Conservation (phyloP, 768 basidiomycete genomes). For the Serendipita sp. region DNA sequence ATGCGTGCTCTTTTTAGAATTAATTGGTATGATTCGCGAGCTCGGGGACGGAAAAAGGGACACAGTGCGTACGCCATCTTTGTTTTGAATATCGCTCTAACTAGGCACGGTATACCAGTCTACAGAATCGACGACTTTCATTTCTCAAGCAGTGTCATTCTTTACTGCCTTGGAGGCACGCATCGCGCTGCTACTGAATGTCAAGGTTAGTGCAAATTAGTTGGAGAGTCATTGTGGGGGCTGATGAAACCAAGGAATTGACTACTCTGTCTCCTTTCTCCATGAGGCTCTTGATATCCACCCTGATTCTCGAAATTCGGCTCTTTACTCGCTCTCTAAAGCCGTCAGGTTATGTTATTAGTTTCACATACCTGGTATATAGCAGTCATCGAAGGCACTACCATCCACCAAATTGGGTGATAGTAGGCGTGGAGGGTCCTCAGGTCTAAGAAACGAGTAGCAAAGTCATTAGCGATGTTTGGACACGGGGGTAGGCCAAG, state of each 20-base stretch:
- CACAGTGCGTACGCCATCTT: background rate
- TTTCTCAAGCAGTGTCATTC: conserved; percentile 22
- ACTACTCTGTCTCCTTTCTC: conserved; percentile 33
- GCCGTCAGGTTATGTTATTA: conserved; percentile 27
- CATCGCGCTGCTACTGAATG: conserved; percentile 38
- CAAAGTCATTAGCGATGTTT: too few species aligned
- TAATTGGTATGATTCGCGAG: conserved; percentile 28
- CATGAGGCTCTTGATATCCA: conserved; percentile 42
- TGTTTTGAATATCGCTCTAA: background rate
- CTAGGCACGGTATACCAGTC: background rate
- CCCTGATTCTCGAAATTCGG: conserved; percentile 49
- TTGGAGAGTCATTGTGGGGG: too few species aligned
- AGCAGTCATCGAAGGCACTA: too few species aligned
- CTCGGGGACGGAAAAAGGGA: conserved; percentile 29
- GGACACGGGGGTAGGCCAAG: too few species aligned
- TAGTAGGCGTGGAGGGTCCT: too few species aligned
- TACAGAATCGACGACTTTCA: conserved; percentile 6
- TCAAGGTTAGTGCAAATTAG: conserved; percentile 28
- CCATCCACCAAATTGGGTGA: too few species aligned
- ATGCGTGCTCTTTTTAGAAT: conserved; percentile 41
- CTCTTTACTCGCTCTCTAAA: conserved; percentile 47
- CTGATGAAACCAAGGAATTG: conserved; percentile 32
- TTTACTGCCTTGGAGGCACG: conserved; percentile 39
- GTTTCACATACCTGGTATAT: conserved; percentile 24
- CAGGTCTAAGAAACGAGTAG: too few species aligned